These are phyloP conservation scores for Zygosaccharomyces sapae DNA, from an alignment of 1,139 yeast genomes.

Conservation along the genomic window DNA sequence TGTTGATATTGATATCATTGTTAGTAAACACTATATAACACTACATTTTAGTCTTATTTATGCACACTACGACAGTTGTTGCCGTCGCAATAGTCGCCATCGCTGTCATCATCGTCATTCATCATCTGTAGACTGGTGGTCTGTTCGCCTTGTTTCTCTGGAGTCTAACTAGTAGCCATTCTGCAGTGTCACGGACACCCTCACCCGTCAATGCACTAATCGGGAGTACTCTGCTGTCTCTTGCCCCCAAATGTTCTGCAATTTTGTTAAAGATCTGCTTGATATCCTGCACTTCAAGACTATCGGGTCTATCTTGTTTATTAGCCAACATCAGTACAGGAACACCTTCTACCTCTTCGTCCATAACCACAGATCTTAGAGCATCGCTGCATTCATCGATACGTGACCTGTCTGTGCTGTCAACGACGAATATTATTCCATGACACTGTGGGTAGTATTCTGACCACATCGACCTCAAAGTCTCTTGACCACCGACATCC, in stretches of 20 bases:
- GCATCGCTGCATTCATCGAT: slow-evolving; percentile 75
- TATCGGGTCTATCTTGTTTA: slow-evolving; percentile 85
- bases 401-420: slow-evolving; percentile 79
- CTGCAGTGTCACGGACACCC: slow-evolving; percentile 81
- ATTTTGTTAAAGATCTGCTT: slow-evolving; percentile 75
- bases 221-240: slow-evolving; percentile 86
- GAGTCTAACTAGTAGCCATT: slow-evolving; percentile 78
- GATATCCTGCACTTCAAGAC: slow-evolving; percentile 72
- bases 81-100: too few relatives aligned
- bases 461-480: slow-evolving; percentile 79
- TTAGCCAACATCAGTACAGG: slow-evolving; percentile 94
- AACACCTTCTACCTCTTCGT: slow-evolving; percentile 63
- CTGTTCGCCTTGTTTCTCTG: slow-evolving; percentile 70
- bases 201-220: slow-evolving; percentile 84
- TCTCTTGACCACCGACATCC: slow-evolving; percentile 95
- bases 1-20: too few relatives aligned
- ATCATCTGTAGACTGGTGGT: slow-evolving; percentile 49
- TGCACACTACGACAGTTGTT: too few relatives aligned
- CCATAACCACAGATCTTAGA: slow-evolving; percentile 39
- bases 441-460: slow-evolving; percentile 82
- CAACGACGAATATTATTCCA: slow-evolving; percentile 88
- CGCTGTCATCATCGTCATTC: too few relatives aligned
- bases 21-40: too few relatives aligned
- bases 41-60: too few relatives aligned
- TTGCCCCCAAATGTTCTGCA: slow-evolving; percentile 79